Evolutionary conservation across 148 eudicot genomes (phyloP).

Genomic region (Vaccinium corymbosum): DNA sequence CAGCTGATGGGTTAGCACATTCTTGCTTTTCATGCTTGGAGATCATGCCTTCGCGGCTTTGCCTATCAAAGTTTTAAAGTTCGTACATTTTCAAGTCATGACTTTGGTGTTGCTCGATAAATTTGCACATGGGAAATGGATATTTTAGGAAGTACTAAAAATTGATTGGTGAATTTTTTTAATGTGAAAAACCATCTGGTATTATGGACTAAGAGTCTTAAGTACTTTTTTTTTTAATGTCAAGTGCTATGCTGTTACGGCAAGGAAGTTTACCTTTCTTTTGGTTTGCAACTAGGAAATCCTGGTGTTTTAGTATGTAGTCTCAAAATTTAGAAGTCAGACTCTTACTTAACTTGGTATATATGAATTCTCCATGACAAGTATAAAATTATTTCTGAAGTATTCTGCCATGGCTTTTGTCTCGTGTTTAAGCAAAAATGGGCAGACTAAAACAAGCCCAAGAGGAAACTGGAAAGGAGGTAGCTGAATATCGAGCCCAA

Average conservation of each 20-base stretch:
- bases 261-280: not conserved
- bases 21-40: slow-evolving; percentile 1
- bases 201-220: not conserved
- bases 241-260: not conserved
- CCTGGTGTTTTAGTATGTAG: not conserved
- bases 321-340: not conserved
- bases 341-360: too few relatives aligned
- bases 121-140: not conserved
- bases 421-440: slow-evolving; percentile 12
- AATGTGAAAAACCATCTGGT: not conserved
- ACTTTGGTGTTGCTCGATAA: not conserved
- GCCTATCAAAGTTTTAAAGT: not conserved
- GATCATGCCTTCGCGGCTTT: not conserved
- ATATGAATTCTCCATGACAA: not conserved
- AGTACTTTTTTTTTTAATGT: not conserved
- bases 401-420: not conserved
- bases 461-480: slow-evolving; percentile 20
- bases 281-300: not conserved
- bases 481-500: slow-evolving; percentile 16
- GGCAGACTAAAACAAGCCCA: slow-evolving; percentile 19
- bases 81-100: not conserved
- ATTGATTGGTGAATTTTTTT: not conserved
- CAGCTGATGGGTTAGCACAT: slow-evolving; percentile 1
- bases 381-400: slow-evolving; percentile 8
- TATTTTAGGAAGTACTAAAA: not conserved